Evolutionary conservation across 306 rosid species (phyloP).

Genomic region (Vigna nakashimae): DNA sequence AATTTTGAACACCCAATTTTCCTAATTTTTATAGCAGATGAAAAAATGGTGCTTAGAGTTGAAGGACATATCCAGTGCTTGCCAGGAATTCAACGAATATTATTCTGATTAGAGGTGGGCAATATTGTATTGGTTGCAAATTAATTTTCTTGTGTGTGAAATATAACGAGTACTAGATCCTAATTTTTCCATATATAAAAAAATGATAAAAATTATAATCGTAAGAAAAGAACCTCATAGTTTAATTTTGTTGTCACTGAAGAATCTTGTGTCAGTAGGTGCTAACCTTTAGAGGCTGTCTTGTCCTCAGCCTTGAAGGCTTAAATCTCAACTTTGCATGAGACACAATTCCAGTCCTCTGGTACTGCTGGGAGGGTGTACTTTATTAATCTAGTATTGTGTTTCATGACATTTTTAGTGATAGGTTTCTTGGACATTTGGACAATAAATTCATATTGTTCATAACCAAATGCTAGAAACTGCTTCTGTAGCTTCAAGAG

Average conservation of each 20-base stretch:
- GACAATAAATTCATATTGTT: conserved; percentile 44
- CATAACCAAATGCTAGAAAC: conserved; percentile 49
- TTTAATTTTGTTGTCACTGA: not conserved
- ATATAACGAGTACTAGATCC: not conserved
- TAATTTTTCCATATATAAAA: not conserved
- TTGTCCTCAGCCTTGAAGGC: conserved; percentile 29
- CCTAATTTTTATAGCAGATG: not conserved
- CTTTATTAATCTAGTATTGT: conserved; percentile 20
- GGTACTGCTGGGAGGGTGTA: conserved; percentile 24
- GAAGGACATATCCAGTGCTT: not conserved
- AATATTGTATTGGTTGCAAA: conserved; percentile 27
- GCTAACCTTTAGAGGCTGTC: conserved; percentile 21
- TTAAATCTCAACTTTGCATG: conserved; percentile 30
- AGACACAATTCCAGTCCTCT: conserved; percentile 8
- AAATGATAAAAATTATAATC: not conserved
- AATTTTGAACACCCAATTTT: not conserved
- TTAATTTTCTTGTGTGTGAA: conserved; percentile 3
- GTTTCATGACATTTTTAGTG: conserved; percentile 36
- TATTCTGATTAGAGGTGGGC: conserved; percentile 1
- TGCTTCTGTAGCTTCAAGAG: conserved; percentile 55
- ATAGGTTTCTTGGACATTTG: conserved; percentile 44
- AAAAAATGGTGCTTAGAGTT: not conserved
- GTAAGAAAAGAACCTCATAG: not conserved
- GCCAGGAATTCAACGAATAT: not conserved
- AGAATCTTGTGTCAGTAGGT: conserved; percentile 12